Percentiles rank a stretch among this genome's conserved stretches.
These are phyloP conservation scores for Oryza punctata DNA, from an alignment of 176 grass and related monocot species.

Conservation along the genomic window DNA sequence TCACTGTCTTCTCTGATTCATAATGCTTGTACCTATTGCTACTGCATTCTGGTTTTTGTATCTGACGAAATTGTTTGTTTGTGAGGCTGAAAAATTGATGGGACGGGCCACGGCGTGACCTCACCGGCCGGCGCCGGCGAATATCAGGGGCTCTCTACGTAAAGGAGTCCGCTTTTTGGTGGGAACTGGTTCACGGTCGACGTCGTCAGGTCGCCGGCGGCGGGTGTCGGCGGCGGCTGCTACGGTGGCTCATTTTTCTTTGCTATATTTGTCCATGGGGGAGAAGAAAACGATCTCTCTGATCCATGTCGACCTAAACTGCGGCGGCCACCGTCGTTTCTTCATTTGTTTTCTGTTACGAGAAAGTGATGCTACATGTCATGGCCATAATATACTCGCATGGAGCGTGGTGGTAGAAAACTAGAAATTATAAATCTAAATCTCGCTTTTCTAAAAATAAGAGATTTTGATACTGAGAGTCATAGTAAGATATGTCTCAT, in stretches of 20 bases:
- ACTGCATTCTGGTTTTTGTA: neutral
- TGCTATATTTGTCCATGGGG: neutral
- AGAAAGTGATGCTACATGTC: neutral
- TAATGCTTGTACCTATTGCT: neutral
- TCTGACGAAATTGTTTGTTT: neutral
- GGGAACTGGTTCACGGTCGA: no score
- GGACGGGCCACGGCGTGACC: neutral
- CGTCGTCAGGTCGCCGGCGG: no score
- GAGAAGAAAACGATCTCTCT: conserved; percentile 28
- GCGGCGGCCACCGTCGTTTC: neutral
- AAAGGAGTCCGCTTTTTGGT: no score
- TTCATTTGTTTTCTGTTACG: neutral
- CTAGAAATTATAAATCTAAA: no score
- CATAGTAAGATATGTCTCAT: no score
- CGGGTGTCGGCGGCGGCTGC: neutral
- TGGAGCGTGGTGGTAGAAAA: no score
- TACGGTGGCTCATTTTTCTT: neutral
- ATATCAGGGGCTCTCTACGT: no score
- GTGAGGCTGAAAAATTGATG: neutral
- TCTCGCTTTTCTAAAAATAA: no score
- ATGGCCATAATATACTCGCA: no score
- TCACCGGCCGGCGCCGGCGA: neutral
- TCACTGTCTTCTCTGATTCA: neutral
- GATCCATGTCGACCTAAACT: neutral
- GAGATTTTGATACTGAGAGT: no score